Conservation (phyloP, 768 basidiomycete genomes). For the Macrolepiota albuminosa region DNA sequence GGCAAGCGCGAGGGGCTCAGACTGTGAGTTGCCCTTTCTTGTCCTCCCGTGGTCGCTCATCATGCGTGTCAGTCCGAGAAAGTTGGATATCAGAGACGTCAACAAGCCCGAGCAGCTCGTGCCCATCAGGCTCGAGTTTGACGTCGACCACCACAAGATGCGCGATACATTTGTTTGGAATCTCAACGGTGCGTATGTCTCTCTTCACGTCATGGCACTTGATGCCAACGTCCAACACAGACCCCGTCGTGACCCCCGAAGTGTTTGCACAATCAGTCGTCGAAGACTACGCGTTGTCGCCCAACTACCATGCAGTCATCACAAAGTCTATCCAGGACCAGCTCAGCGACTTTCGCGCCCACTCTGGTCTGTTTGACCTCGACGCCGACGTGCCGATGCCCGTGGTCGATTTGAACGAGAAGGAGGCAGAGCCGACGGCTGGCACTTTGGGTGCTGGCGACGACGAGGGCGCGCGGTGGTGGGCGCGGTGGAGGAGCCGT, state of each 20-base stretch:
- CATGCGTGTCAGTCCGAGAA: slow-evolving; percentile 49
- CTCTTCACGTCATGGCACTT: not conserved
- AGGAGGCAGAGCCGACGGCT: not conserved
- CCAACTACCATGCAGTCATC: slow-evolving; percentile 62
- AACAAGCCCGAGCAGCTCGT: slow-evolving; percentile 78
- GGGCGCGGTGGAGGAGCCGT: slow-evolving; percentile 17
- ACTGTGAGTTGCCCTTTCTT: slow-evolving; percentile 51
- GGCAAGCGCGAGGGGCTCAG: slow-evolving; percentile 20
- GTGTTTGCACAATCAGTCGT: slow-evolving; percentile 85
- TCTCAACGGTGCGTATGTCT: slow-evolving; percentile 65
- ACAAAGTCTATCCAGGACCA: slow-evolving; percentile 86
- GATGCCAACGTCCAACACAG: slow-evolving; percentile 31
- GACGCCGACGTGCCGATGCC: not conserved
- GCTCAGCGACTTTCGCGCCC: slow-evolving; percentile 71
- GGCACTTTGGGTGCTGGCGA: not conserved
- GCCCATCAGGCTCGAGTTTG: slow-evolving; percentile 94
- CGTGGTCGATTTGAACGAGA: slow-evolving; percentile 34
- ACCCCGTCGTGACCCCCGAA: slow-evolving; percentile 86
- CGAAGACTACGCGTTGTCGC: slow-evolving; percentile 81
- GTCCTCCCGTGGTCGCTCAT: not conserved
- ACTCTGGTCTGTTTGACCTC: slow-evolving; percentile 42
- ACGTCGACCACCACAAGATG: slow-evolving; percentile 91
- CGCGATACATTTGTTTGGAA: slow-evolving; percentile 99
- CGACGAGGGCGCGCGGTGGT: slow-evolving; percentile 20
- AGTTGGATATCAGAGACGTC: slow-evolving; percentile 48